A percentile compares a stretch with the other conserved stretches of the same genome.
Conservation (phyloP, 2,329 filamentous ascomycete species). For the Drechslerella dactyloides region DNA sequence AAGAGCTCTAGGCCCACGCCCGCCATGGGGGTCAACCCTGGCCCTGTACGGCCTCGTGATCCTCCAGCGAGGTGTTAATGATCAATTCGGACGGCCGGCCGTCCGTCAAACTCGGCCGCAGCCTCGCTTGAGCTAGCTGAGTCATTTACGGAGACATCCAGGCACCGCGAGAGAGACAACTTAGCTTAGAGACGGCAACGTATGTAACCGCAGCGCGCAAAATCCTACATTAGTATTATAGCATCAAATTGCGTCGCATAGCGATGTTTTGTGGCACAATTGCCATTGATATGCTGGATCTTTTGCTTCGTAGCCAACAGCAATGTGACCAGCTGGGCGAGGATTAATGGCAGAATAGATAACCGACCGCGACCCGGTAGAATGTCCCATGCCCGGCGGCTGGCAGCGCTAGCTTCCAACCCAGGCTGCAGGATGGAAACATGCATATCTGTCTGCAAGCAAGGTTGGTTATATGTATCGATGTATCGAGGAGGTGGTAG, state of each 20-base stretch:
- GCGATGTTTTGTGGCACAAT: no score
- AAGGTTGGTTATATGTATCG: neutral
- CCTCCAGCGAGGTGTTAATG: neutral
- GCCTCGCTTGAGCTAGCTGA: neutral
- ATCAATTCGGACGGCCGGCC: neutral
- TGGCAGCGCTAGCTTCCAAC: neutral
- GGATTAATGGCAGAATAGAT: neutral
- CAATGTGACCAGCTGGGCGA: no score
- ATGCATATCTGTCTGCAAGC: neutral
- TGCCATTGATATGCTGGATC: no score
- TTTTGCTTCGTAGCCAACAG: no score
- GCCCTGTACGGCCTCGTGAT: conserved; percentile 1
- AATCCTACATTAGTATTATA: no score
- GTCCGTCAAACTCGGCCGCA: no score
- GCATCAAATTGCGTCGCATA: no score
- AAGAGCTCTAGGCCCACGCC: conserved; percentile 5
- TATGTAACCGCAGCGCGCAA: no score
- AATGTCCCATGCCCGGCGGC: neutral
- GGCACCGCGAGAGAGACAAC: neutral
- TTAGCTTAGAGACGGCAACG: neutral
- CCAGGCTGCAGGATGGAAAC: neutral
- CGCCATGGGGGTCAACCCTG: neutral
- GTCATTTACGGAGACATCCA: neutral
- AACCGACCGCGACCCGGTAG: neutral
- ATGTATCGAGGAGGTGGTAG: neutral